These are phyloP conservation scores for Dothidotthia symphoricarpi DNA, from an alignment of 2,329 filamentous ascomycete species.

Conservation along the genomic window DNA sequence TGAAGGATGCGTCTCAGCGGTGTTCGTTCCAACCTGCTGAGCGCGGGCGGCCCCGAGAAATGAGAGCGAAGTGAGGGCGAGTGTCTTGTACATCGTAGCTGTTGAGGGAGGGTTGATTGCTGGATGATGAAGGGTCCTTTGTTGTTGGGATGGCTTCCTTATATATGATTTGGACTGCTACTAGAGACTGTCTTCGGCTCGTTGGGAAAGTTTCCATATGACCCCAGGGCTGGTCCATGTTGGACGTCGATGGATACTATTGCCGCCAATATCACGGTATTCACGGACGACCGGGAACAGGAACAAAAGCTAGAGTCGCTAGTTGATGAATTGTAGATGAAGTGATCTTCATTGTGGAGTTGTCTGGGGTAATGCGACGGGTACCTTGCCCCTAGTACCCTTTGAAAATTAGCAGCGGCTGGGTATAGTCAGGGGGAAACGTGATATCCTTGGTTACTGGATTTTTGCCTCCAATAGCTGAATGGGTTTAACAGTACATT, in stretches of 20 bases:
- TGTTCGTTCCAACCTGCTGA: constrained; percentile 44
- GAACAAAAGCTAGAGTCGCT: constrained; percentile 17
- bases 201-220: constrained; percentile 16
- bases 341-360: constrained; percentile 31
- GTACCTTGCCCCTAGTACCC: too few species aligned
- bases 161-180: constrained; percentile 23
- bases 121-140: constrained; percentile 23
- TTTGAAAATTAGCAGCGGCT: too few species aligned
- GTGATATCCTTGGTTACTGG: too few species aligned
- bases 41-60: constrained; percentile 42
- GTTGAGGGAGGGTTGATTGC: constrained; percentile 25
- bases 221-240: constrained; percentile 17
- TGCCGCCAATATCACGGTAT: constrained; percentile 26
- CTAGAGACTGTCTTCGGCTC: constrained; percentile 11
- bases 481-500: too few species aligned
- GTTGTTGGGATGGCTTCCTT: constrained; percentile 15
- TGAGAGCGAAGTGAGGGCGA: constrained; percentile 43
- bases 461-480: too few species aligned
- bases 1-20: constrained; percentile 45
- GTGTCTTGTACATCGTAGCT: constrained; percentile 42
- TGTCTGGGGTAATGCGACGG: constrained; percentile 32
- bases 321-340: constrained; percentile 40
- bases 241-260: constrained; percentile 6
- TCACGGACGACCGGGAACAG: constrained; percentile 36
- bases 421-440: too few species aligned